A percentile compares a stretch with the other conserved stretches of the same genome.
phyloP scores from a whole-genome alignment of 768 basidiomycete species.

The Auricularia sp. region DNA sequence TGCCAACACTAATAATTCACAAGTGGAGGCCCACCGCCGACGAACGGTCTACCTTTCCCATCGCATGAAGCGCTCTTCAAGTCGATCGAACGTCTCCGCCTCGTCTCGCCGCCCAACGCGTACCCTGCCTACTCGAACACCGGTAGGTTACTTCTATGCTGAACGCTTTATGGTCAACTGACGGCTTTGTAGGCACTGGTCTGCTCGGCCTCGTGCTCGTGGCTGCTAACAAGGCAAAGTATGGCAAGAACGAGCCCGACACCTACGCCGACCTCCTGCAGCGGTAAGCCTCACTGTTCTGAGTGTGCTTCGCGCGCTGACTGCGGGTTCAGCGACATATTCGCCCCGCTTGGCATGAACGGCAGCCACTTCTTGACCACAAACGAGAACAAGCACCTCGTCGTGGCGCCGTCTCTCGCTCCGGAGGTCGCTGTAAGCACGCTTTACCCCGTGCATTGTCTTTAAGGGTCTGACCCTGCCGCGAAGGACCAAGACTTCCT shows the following conservation, averaged over 20 bases:
- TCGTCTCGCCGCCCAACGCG: conserved; percentile 33
- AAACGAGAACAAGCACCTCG: conserved; percentile 21
- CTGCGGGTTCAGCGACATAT: conserved; percentile 27
- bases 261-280: conserved; percentile 36
- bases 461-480: not conserved
- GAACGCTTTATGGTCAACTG: not conserved
- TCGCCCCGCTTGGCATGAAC: conserved; percentile 36
- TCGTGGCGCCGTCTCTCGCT: conserved; percentile 25
- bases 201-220: conserved; percentile 28
- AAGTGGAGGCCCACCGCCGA: conserved; percentile 19
- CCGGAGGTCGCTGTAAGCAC: conserved; percentile 5
- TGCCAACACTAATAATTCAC: not conserved
- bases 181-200: conserved; percentile 11
- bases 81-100: conserved; percentile 28
- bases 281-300: conserved; percentile 7
- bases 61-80: conserved; percentile 24
- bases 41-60: conserved; percentile 24
- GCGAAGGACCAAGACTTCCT: conserved; percentile 31
- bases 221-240: conserved; percentile 21
- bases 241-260: conserved; percentile 11
- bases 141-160: conserved; percentile 5
- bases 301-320: not conserved
- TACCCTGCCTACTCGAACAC: conserved; percentile 37
- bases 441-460: not conserved
- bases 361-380: conserved; percentile 35